Conservation (phyloP, 2,329 filamentous ascomycete species). For the Fusarium mundagurra region DNA sequence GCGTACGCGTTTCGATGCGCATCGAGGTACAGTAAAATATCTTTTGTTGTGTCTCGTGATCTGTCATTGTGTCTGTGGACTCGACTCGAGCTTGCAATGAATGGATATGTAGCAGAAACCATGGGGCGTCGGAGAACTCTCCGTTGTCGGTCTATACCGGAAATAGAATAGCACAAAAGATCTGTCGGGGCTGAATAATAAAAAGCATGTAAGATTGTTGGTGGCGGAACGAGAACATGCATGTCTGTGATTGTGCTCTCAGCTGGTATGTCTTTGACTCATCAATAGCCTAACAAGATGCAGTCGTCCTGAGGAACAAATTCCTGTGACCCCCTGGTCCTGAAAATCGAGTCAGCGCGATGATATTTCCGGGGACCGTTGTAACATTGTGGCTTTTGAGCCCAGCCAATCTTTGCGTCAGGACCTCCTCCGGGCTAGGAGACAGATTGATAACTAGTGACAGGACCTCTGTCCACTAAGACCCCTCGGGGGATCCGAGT, state of each 20-base stretch:
- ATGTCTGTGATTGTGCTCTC: background rate
- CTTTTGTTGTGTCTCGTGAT: background rate
- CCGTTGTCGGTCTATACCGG: background rate
- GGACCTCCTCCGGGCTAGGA: background rate
- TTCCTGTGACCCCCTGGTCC: background rate
- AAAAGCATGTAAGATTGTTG: background rate
- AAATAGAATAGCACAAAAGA: background rate
- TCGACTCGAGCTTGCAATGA: background rate
- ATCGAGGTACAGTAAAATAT: no score
- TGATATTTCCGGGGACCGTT: background rate
- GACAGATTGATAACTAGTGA: no score
- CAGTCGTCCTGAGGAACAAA: no score
- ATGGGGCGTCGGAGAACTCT: no score
- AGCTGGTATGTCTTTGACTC: background rate
- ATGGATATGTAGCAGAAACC: background rate
- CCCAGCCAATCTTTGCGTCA: background rate
- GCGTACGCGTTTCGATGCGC: background rate
- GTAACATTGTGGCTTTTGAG: background rate
- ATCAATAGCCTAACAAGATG: background rate
- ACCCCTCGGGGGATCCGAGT: no score
- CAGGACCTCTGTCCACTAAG: background rate
- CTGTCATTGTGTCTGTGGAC: background rate
- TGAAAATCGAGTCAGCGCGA: accelerated
- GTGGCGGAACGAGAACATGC: no score
- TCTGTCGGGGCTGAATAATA: no score